These are phyloP conservation scores for Taxillus chinensis DNA, from an alignment of 164 flowering plant genomes.

Conservation along the genomic window DNA sequence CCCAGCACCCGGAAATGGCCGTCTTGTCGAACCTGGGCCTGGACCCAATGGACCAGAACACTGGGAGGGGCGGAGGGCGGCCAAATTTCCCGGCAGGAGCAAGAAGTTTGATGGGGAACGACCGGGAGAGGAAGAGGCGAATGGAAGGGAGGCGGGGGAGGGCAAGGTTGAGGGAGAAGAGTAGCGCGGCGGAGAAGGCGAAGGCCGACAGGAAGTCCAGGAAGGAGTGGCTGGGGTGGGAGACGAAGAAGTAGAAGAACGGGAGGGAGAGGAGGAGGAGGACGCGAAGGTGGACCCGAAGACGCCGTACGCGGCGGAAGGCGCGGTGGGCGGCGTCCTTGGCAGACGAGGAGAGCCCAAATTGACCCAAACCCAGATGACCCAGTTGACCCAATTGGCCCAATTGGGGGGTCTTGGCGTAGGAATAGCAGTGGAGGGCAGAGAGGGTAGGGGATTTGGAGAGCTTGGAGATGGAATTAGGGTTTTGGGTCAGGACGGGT, in stretches of 20 bases:
- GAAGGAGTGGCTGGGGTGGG: constrained; percentile 49
- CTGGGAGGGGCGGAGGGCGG: constrained; percentile 21
- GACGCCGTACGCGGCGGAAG: constrained; percentile 30
- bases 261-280: constrained; percentile 44
- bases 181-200: constrained; percentile 53
- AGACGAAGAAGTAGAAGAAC: constrained; percentile 50
- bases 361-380: too few species aligned
- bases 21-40: constrained; percentile 21
- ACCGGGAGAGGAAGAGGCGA: constrained; percentile 40
- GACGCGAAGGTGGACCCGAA: constrained; percentile 40
- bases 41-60: constrained; percentile 45
- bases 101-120: constrained; percentile 40
- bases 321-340: constrained; percentile 21
- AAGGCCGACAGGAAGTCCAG: constrained; percentile 63
- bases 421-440: not conserved
- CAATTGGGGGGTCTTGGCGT: constrained; percentile 8
- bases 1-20: constrained; percentile 33
- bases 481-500: constrained; percentile 24
- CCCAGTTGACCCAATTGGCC: too few species aligned
- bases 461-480: constrained; percentile 8
- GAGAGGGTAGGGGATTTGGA: constrained; percentile 37
- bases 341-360: constrained; percentile 9
- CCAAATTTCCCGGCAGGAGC: not conserved
- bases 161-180: constrained; percentile 58
- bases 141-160: constrained; percentile 64